Evolutionary conservation across 768 basidiomycete genomes (phyloP).

Genomic region (Tylopilus rubrobrunneus): DNA sequence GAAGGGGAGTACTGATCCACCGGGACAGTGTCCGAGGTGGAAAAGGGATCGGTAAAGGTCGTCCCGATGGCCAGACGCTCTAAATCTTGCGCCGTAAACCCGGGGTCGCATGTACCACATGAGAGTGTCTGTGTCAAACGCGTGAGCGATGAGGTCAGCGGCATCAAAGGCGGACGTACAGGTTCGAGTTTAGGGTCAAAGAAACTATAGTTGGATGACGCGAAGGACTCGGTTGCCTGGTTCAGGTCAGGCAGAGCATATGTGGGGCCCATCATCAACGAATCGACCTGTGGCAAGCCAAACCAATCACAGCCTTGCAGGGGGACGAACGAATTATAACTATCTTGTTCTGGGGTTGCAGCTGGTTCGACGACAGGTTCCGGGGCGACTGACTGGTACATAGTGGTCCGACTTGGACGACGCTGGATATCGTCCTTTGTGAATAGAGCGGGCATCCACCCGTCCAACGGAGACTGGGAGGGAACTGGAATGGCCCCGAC

Average conservation of each 20-base stretch:
- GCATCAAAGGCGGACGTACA: constrained; percentile 6
- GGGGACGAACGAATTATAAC: not conserved
- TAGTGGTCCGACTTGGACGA: constrained; percentile 29
- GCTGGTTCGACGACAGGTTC: constrained; percentile 7
- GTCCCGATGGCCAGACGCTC: constrained; percentile 16
- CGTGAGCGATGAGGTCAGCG: not conserved
- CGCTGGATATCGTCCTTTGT: constrained; percentile 34
- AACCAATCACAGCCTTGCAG: constrained; percentile 12
- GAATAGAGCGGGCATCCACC: constrained; percentile 20
- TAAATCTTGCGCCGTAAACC: constrained; percentile 10
- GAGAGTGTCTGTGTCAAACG: not conserved
- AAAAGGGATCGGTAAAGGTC: constrained; percentile 27
- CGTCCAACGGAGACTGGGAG: constrained; percentile 6
- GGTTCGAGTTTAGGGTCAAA: constrained; percentile 15
- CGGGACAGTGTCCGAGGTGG: not conserved
- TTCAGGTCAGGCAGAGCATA: constrained; percentile 4
- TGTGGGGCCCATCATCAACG: not conserved
- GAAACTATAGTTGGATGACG: not conserved
- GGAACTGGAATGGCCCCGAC: constrained; percentile 31
- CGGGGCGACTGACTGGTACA: constrained; percentile 32
- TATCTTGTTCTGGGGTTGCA: not conserved
- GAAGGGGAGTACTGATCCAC: not conserved
- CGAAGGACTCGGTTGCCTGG: not conserved
- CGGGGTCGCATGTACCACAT: not conserved
- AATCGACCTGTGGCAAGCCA: constrained; percentile 5